These are phyloP conservation scores for Cornus controversa DNA, from an alignment of 148 eudicot species.

Conservation along the genomic window DNA sequence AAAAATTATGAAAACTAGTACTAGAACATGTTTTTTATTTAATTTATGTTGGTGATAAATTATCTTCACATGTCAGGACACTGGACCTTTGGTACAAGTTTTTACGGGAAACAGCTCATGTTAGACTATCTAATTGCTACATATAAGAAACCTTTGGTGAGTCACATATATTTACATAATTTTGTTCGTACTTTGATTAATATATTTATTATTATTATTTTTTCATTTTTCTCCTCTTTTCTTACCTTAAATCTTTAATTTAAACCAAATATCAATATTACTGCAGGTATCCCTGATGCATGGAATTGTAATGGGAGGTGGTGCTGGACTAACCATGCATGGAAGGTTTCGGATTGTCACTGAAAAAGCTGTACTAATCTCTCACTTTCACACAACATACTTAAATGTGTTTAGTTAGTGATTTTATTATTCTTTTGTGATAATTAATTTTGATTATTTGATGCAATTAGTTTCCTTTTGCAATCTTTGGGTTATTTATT, in stretches of 20 bases:
- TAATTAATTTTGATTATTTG: too few relatives aligned
- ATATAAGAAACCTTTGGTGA: conserved; percentile 26
- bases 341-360: conserved; percentile 27
- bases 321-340: conserved; percentile 30
- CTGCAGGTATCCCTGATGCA: conserved; percentile 17
- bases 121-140: conserved; percentile 35
- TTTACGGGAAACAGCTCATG: conserved; percentile 26
- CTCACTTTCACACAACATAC: neutral
- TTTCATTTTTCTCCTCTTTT: too few relatives aligned
- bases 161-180: neutral
- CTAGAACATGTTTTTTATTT: too few relatives aligned
- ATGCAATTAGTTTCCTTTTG: too few relatives aligned
- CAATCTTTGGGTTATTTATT: too few relatives aligned
- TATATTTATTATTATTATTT: too few relatives aligned
- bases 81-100: conserved; percentile 25
- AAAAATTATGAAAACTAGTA: too few relatives aligned
- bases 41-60: neutral
- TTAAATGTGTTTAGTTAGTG: too few relatives aligned
- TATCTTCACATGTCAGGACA: conserved; percentile 21
- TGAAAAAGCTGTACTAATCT: conserved; percentile 16
- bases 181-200: too few relatives aligned
- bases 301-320: conserved; percentile 35
- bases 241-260: neutral
- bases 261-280: neutral
- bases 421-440: too few relatives aligned